A percentile compares a stretch with the other conserved stretches of the same genome.
Conservation (phyloP, 257 asterid genomes). For the Solanum piurae region DNA sequence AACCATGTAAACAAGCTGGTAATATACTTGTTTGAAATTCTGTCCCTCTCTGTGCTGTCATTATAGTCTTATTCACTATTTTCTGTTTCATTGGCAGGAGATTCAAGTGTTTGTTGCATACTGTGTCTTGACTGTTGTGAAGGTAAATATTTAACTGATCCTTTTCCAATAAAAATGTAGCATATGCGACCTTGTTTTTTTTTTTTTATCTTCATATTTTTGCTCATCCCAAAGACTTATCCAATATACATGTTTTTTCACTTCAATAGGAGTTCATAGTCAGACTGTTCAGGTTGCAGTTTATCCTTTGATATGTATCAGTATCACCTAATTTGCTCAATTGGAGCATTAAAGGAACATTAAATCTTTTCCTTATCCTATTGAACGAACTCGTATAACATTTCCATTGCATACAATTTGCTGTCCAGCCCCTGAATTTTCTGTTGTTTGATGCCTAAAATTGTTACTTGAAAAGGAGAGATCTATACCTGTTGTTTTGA, state of each 20-base stretch:
- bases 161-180: neutral
- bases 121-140: slow-evolving; percentile 46
- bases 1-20: neutral
- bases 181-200: neutral
- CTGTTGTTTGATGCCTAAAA: neutral
- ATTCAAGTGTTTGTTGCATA: slow-evolving; percentile 70
- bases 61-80: neutral
- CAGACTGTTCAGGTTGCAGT: neutral
- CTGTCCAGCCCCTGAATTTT: neutral
- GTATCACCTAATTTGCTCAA: neutral
- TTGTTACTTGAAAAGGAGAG: neutral
- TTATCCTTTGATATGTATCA: neutral
- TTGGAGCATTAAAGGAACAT: neutral
- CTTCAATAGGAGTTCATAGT: neutral
- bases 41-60: neutral
- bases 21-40: neutral
- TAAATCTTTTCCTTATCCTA: neutral
- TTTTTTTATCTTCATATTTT: neutral
- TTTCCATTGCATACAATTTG: neutral
- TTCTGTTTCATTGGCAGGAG: slow-evolving; percentile 40
- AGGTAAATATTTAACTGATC: slow-evolving; percentile 32
- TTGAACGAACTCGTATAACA: neutral
- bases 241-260: neutral
- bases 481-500: neutral
- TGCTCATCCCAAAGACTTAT: neutral